phyloP scores from a whole-genome alignment of 2,329 filamentous ascomycete species.

The Karstenula rhodostoma region DNA sequence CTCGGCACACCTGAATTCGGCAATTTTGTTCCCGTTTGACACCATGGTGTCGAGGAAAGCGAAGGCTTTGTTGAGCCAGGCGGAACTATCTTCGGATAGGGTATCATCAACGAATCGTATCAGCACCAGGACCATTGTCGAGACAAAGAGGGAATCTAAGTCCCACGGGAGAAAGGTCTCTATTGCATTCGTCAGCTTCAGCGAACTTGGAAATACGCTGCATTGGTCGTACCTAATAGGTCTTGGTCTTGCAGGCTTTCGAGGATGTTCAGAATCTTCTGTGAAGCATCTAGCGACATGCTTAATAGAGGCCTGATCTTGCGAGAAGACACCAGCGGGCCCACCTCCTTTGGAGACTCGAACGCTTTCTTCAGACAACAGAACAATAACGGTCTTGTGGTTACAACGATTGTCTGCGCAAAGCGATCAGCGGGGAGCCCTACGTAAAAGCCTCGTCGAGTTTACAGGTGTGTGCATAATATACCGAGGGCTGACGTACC shows the following conservation, averaged over 20 bases:
- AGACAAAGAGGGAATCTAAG: slow-evolving; percentile 56
- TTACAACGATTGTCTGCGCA: slow-evolving; percentile 52
- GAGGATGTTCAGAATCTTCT: slow-evolving; percentile 56
- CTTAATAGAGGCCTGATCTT: slow-evolving; percentile 51
- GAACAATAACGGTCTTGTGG: slow-evolving; percentile 54
- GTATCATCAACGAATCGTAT: slow-evolving; percentile 41
- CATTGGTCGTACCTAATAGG: slow-evolving; percentile 52
- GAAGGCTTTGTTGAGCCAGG: slow-evolving; percentile 55
- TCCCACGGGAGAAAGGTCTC: slow-evolving; percentile 61
- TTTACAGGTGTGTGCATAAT: no score
- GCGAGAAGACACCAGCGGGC: slow-evolving; percentile 45
- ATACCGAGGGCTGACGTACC: slow-evolving; percentile 33
- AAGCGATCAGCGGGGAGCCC: not conserved
- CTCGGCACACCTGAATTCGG: slow-evolving; percentile 55
- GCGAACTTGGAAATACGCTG: not conserved
- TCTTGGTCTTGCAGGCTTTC: slow-evolving; percentile 56
- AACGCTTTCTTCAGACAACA: slow-evolving; percentile 52
- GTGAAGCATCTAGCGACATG: slow-evolving; percentile 55
- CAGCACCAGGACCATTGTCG: slow-evolving; percentile 54
- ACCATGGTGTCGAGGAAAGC: slow-evolving; percentile 59
- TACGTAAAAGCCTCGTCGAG: no score
- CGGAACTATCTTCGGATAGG: slow-evolving; percentile 45
- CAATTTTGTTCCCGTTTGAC: slow-evolving; percentile 56
- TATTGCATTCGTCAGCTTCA: slow-evolving; percentile 27
- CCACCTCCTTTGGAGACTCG: slow-evolving; percentile 37